Percentiles rank a stretch among this genome's conserved stretches.
These are phyloP conservation scores for Tricholomella constricta DNA, from an alignment of 768 basidiomycete genomes.

Conservation along the genomic window DNA sequence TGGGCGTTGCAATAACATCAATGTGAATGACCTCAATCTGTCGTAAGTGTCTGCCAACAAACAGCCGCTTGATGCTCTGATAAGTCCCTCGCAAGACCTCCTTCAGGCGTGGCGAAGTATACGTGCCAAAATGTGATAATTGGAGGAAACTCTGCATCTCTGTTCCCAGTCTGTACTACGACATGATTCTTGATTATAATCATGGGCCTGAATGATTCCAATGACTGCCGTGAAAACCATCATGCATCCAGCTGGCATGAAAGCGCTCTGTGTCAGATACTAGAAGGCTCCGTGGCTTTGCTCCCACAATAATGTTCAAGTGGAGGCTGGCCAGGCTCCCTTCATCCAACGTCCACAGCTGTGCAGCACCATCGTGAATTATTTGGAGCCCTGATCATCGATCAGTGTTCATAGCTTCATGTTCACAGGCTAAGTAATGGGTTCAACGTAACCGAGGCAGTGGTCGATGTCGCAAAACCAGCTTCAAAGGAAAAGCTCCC, in stretches of 20 bases:
- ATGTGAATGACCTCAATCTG: slow-evolving; percentile 46
- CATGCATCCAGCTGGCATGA: not conserved
- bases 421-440: not conserved
- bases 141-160: slow-evolving; percentile 41
- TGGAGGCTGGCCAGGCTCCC: too few relatives aligned
- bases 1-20: slow-evolving; percentile 50
- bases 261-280: not conserved
- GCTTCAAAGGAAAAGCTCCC: too few relatives aligned
- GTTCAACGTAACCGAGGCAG: slow-evolving; percentile 4
- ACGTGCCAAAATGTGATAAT: slow-evolving; percentile 57
- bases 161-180: slow-evolving; percentile 43
- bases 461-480: too few relatives aligned
- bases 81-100: slow-evolving; percentile 36
- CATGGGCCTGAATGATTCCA: too few relatives aligned
- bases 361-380: too few relatives aligned
- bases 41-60: too few relatives aligned
- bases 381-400: too few relatives aligned
- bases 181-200: slow-evolving; percentile 21
- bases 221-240: too few relatives aligned
- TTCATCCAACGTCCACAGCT: too few relatives aligned
- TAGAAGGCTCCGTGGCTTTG: not conserved
- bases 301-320: too few relatives aligned
- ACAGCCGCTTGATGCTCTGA: too few relatives aligned
- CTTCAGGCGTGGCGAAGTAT: slow-evolving; percentile 45
- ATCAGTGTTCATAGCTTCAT: slow-evolving; percentile 6